Percentiles rank a stretch among this genome's conserved stretches.
phyloP scores from a whole-genome alignment of 257 asterid species.

The Solanum corneliomulleri region DNA sequence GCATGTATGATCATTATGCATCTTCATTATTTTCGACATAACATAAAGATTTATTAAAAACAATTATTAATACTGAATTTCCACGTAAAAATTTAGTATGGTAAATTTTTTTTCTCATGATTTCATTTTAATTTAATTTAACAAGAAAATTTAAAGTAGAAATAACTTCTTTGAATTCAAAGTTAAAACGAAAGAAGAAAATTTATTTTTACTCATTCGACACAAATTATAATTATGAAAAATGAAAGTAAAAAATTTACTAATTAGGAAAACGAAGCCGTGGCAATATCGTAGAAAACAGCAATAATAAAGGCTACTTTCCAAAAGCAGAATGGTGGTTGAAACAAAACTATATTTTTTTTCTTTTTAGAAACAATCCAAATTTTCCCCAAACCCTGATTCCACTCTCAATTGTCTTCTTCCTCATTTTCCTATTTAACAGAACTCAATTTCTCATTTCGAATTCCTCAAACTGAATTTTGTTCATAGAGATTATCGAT shows the following conservation, averaged over 20 bases:
- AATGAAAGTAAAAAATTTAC: no score
- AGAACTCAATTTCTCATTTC: background rate
- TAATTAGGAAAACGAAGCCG: background rate
- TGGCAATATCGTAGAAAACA: background rate
- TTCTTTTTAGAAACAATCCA: background rate
- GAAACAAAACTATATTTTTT: background rate
- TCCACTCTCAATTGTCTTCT: background rate
- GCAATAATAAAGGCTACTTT: background rate
- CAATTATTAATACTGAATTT: no score
- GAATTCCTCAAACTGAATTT: background rate
- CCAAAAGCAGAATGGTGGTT: background rate
- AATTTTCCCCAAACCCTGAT: background rate
- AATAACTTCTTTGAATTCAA: no score
- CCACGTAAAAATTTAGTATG: no score
- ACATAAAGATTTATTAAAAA: no score
- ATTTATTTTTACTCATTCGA: no score
- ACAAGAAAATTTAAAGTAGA: no score
- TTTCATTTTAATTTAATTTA: no score
- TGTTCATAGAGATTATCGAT: background rate
- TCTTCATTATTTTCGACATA: background rate
- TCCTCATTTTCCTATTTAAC: background rate
- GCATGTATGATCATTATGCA: background rate
- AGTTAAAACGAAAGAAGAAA: no score
- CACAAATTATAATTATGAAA: no score
- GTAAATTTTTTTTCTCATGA: no score